Evolutionary conservation across 306 rosid species (phyloP).

Genomic region (Acacia acuminata): DNA sequence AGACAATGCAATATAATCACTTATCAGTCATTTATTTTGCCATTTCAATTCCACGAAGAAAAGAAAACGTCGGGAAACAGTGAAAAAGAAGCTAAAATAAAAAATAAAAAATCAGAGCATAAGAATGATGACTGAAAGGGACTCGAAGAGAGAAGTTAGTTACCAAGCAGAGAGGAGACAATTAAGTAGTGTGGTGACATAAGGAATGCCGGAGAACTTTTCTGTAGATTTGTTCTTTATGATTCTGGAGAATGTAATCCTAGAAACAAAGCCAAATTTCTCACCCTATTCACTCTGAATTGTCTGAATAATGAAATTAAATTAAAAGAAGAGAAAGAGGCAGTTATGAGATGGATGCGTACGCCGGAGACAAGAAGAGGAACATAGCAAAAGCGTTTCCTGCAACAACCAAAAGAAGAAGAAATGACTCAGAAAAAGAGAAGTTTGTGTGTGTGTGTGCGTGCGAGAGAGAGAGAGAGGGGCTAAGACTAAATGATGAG

Average conservation of each 20-base stretch:
- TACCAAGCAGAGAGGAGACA: conserved; percentile 93
- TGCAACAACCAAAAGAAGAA: conserved; percentile 28
- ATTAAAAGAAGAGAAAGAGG: background rate
- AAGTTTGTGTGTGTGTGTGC: background rate
- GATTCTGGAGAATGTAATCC: conserved; percentile 82
- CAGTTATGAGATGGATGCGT: conserved; percentile 13
- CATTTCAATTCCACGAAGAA: background rate
- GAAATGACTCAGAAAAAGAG: background rate
- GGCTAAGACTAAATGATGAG: background rate
- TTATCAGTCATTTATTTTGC: background rate
- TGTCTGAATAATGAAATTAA: background rate
- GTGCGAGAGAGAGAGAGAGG: background rate
- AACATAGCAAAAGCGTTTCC: conserved; percentile 81
- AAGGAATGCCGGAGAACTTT: conserved; percentile 83
- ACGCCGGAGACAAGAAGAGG: conserved; percentile 90
- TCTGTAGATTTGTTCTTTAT: conserved; percentile 57
- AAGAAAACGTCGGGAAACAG: background rate
- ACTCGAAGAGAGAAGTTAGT: background rate
- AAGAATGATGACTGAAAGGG: background rate
- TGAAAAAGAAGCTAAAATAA: background rate
- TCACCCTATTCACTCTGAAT: background rate
- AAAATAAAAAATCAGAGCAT: background rate
- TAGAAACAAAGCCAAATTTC: conserved; percentile 23
- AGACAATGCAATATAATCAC: background rate
- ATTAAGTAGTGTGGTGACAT: conserved; percentile 79